Evolutionary conservation across 1,284 basidiomycete species (phyloP), one percentile per base, ranked within the genome.

Genomic region (Trametes versicolor): DNA sequence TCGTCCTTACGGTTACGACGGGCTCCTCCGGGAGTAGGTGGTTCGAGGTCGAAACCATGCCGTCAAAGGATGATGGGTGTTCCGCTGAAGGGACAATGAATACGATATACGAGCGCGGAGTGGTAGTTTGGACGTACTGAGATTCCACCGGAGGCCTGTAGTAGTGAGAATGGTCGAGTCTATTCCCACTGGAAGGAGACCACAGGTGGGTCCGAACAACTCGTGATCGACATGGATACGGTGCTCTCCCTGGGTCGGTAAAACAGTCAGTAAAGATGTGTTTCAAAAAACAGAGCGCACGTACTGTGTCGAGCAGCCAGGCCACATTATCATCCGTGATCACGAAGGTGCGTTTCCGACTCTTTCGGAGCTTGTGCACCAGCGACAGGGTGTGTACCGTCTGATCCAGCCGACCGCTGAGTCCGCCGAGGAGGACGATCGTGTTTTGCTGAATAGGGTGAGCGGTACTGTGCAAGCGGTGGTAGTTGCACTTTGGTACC

Each of bases 371-470:
- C 76, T 95, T 96, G 80, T 96, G 89, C 2, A 99, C 79, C 43
- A 92, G 87, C 5, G 95, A 93, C 34, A 99, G 83, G 0, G 95
- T 94, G 73, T 98, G 96, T 2, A 97, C 81, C 0, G 96, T 98
- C 75, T 99, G 97, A 74, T 99, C 98, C 4, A 99, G 82, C 15
- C 97, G 88, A 0, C 97, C 98, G 0, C 92, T 86, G 2, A 99
- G 82, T 0, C 97, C 97, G 5, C 97, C 97, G 1, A 97, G 86
- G 53, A 99, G 80, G 55, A 99, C 80, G 15, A 96, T 83, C 36
- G 90, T 86, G 70, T 89, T 87, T 82, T 88, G 80, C 72, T 78
- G 58, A 29, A 15, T 60, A 15, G 52, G 29, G 29, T 45, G 43
- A 53, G 47, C 45, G 47, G 23, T 9, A 29, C 36, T 25, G 62